Conservation (phyloP, 805 yeast species). For the Starmerella apicola region DNA sequence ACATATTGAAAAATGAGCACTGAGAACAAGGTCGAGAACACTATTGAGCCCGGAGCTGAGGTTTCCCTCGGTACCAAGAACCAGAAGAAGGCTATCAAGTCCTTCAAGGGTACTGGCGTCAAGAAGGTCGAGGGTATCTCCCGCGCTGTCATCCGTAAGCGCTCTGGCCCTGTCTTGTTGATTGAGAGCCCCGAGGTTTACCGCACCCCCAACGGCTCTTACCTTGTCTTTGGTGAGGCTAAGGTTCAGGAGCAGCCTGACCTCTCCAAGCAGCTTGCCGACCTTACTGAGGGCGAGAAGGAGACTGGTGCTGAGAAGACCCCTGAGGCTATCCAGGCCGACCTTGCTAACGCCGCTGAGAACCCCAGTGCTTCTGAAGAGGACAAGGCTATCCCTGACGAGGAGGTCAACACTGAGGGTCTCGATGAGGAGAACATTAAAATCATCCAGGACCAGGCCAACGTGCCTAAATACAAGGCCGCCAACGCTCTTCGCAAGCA, state of each 20-base stretch:
- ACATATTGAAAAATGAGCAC: constrained; percentile 14
- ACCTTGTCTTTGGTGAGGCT: constrained; percentile 96
- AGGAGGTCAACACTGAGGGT: constrained; percentile 74
- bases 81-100: constrained; percentile 91
- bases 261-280: constrained; percentile 64
- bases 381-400: constrained; percentile 46
- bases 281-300: constrained; percentile 29
- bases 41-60: constrained; percentile 51
- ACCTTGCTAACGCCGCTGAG: constrained; percentile 27
- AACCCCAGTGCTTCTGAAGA: constrained; percentile 24
- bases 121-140: constrained; percentile 83
- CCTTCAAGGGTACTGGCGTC: constrained; percentile 76
- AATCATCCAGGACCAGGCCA: constrained; percentile 83
- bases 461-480: constrained; percentile 79
- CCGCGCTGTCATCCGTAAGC: constrained; percentile 91
- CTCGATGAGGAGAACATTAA: constrained; percentile 70
- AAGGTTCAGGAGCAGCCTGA: constrained; percentile 62
- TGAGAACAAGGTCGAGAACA: constrained; percentile 40
- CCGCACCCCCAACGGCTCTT: constrained; percentile 87
- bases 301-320: constrained; percentile 31
- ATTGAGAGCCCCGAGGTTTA: constrained; percentile 90
- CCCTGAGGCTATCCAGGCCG: constrained; percentile 24
- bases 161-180: constrained; percentile 82
- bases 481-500: constrained; percentile 78
- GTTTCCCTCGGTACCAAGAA: constrained; percentile 73